Base-by-base conservation (phyloP, 164 flowering plant species). In the Taxillus chinensis region DNA sequence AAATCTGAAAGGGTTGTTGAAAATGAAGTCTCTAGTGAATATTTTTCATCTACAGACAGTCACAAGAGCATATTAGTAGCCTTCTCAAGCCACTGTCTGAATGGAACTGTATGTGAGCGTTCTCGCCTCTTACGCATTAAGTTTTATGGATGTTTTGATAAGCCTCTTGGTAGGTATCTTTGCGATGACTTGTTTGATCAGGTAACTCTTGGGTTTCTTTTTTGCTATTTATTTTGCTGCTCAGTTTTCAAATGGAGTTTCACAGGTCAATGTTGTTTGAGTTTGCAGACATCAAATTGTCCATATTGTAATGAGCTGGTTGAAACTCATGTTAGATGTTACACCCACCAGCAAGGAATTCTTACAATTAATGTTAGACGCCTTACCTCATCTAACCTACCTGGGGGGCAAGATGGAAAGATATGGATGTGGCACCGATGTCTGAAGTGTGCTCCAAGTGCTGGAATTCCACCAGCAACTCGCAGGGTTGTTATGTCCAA, bases 401-500 rank as follows among this genome's bases (percentile, higher is more conserved):
- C 96, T 48, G 98, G 96, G 57, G 96, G 83, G 57, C 75, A 71
- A 43, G 98, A 92, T 74, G 96, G 96, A 10, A 87, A 86, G 77
- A 92, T 92, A 74, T 92, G 98, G 98, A 92, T 92, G 98, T 92
- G 98, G 98, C 98, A 90, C 60, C 81, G 98, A 39, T 92, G 98
- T 76, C 77, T 90, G 55, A 84, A 79, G 73, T 92, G 98, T 70
- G 82, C 83, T 53, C 83, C 62, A 42, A 54, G 70, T 53, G 88
- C 83, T 70, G 96, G 98, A 55, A 85, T 90, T 61, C 96, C 98
- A 41, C 96, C 92, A 42, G 93, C 98, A 53, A 83, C 86, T 16
- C 80, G 78, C 10, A 81, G 95, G 69, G 90, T 92, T 27, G 77
- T 89, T 17, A 92, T 92, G 98, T 92, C 98, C 4, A 84, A 85